Evolutionary conservation across 2,329 filamentous ascomycete species (phyloP).

Genomic region (Fusarium keratoplasticum): DNA sequence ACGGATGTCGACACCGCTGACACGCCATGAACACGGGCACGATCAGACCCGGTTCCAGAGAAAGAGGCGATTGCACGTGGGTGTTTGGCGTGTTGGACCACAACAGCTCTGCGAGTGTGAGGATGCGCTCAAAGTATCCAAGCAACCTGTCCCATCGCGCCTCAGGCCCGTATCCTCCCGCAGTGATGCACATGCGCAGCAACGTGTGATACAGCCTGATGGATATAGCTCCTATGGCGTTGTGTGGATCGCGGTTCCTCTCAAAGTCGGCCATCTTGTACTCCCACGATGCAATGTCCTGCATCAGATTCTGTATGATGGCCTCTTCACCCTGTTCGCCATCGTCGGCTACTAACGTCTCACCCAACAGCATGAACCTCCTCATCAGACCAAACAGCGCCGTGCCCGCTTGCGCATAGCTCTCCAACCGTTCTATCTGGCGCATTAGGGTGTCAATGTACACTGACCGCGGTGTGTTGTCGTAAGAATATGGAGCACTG

Average conservation of each 20-base stretch:
- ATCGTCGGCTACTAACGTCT: neutral
- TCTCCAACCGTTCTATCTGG: conserved; percentile 14
- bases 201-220: conserved; percentile 47
- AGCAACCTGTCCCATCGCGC: conserved; percentile 45
- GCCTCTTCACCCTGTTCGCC: neutral
- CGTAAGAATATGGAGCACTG: conserved; percentile 46
- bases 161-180: conserved; percentile 40
- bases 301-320: conserved; percentile 4
- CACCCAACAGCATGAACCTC: conserved; percentile 36
- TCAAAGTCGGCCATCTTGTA: conserved; percentile 41
- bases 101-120: conserved; percentile 32
- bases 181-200: conserved; percentile 34
- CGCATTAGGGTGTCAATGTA: conserved; percentile 30
- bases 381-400: conserved; percentile 36
- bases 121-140: conserved; percentile 45
- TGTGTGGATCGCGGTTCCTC: conserved; percentile 6
- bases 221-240: conserved; percentile 32
- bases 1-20: conserved; percentile 47
- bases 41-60: conserved; percentile 49
- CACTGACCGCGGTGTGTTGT: conserved; percentile 15
- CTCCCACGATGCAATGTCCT: conserved; percentile 38
- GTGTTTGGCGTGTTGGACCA: conserved; percentile 24
- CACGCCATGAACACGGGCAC: conserved; percentile 45
- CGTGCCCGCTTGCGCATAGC: conserved; percentile 39
- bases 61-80: conserved; percentile 37